phyloP scores from a whole-genome alignment of 768 basidiomycete species.

The Amanita pseudoporphyria region DNA sequence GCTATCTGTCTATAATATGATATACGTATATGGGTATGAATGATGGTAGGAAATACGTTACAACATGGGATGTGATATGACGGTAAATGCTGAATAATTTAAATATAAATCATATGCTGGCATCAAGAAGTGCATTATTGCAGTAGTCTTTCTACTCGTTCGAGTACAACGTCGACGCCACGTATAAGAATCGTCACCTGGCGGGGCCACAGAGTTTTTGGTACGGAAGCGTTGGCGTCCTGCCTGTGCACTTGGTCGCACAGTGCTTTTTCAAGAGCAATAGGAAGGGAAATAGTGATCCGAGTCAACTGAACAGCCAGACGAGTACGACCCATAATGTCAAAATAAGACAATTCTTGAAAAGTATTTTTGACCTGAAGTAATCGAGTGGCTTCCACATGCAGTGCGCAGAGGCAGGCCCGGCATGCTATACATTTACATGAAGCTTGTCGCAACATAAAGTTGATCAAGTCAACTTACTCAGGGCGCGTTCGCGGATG shows the following conservation, averaged over 20 bases:
- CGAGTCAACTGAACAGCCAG: constrained; percentile 66
- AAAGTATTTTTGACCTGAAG: constrained; percentile 76
- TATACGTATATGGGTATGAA: too few species aligned
- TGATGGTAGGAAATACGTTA: too few species aligned
- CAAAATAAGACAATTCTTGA: constrained; percentile 66
- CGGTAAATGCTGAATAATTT: not conserved
- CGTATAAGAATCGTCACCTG: constrained; percentile 51
- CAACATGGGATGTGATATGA: too few species aligned
- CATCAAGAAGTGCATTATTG: constrained; percentile 17
- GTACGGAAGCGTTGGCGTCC: constrained; percentile 6
- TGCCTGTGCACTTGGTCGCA: constrained; percentile 28
- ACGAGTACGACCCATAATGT: constrained; percentile 65
- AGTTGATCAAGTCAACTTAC: constrained; percentile 29
- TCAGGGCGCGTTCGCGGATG: constrained; percentile 66
- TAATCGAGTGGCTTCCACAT: constrained; percentile 64
- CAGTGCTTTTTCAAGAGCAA: constrained; percentile 64
- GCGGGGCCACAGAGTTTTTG: constrained; percentile 36
- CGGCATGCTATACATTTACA: constrained; percentile 47
- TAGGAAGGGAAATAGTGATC: constrained; percentile 55
- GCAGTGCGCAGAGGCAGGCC: constrained; percentile 65
- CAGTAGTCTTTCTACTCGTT: constrained; percentile 54
- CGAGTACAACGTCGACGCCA: constrained; percentile 51
- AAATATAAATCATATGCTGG: not conserved
- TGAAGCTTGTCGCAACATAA: not conserved
- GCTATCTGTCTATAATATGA: not conserved